Base-by-base conservation (phyloP, 768 basidiomycete genomes). In the Nidula microcarpa region DNA sequence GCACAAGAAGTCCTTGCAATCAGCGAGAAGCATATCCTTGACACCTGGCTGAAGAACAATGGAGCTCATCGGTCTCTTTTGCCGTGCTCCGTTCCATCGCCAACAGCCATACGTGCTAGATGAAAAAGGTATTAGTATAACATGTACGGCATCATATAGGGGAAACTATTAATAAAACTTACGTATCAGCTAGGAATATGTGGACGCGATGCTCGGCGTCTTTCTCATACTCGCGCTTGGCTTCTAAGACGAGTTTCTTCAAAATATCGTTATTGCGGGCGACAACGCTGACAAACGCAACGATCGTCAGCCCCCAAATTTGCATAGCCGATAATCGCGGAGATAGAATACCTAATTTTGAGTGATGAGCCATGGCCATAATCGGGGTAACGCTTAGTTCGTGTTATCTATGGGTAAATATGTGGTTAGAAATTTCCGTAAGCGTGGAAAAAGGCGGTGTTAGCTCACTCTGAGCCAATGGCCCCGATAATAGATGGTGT, bases 11-110 rank as follows among this genome's bases (percentile, higher is more conserved):
- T 91, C 90, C 61, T 81, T 89, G 75, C 91, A 92, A 67, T 94
- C 91, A 8, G 85, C 81, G 18, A 93, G 73, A 53, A 93, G 82
- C 90, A 94, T 94, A 65, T 94, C 92, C 62, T 92, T 92, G 7
- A 93, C 89, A 43, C 89, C 90, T 4, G 91, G 89, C 60, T 93
- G 90, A 9, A 94, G 78, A 11, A 94, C 91, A 55, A 94, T 93
- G n/a, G 91, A 93, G 61, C 87, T 89, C 86, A 94, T 87, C 0
- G 92, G 91, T 33, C 91, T 80, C 68, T 94, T 94, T 62, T 92
- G 89, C 47, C 90, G 79, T 5, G 91, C 88, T 43, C 90, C 91
- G 60, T 91, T 93, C 87, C 89, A 92, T 53, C 89, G 77, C 92
- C 92, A 94, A 61, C 85, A 84, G 1, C 78, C 80, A 61, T 87